A percentile compares a stretch with the other conserved stretches of the same genome.
Conservation (phyloP, 345 rosid genomes). For the Eucalyptus camaldulensis region DNA sequence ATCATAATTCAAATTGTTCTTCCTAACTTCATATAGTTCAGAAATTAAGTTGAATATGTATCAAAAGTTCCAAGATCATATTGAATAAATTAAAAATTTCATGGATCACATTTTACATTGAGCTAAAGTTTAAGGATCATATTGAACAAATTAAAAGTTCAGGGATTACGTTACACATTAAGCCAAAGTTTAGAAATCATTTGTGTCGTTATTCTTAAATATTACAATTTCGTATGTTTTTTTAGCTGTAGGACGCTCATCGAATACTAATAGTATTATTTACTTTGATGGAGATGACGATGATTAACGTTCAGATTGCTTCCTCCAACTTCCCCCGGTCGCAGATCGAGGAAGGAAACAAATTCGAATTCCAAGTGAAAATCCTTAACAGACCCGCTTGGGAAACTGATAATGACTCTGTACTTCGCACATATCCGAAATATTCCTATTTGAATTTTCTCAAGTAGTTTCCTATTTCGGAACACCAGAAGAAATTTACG, state of each 20-base stretch:
- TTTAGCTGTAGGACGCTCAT: background rate
- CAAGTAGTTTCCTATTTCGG: background rate
- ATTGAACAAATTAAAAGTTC: no score
- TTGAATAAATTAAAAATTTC: no score
- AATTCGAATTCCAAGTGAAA: background rate
- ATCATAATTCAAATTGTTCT: background rate
- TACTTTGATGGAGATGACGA: background rate
- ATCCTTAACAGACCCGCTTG: background rate
- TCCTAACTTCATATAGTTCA: background rate
- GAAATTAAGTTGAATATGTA: no score
- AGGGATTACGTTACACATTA: no score
- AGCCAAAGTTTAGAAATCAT: accelerated
- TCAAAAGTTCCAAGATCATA: no score
- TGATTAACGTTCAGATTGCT: background rate
- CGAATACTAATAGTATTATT: background rate
- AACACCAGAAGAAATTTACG: background rate
- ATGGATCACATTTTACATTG: no score
- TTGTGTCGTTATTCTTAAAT: no score
- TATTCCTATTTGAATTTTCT: background rate
- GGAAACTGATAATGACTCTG: background rate
- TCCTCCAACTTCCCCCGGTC: background rate
- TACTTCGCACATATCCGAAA: background rate
- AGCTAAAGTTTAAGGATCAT: no score
- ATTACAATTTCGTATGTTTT: background rate
- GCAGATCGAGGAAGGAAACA: background rate